These are phyloP conservation scores for Penicillium psychrofluorescens DNA, from an alignment of 495 filamentous ascomycete genomes.

Conservation along the genomic window DNA sequence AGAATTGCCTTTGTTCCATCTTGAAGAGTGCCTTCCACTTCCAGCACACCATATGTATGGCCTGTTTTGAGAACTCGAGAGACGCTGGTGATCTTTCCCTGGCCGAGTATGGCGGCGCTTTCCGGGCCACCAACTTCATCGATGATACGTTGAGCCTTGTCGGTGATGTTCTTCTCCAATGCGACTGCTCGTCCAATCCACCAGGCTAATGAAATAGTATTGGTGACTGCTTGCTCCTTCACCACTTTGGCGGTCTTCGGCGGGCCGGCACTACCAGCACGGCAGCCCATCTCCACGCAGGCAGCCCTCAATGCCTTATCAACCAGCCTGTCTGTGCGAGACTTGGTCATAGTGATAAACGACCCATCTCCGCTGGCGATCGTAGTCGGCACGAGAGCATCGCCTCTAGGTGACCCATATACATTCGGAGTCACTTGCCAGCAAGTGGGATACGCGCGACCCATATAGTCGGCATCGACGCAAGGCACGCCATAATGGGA, in stretches of 20 bases:
- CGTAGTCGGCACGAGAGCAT: slow-evolving; percentile 22
- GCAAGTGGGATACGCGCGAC: slow-evolving; percentile 24
- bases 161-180: slow-evolving; percentile 33
- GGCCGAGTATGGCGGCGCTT: slow-evolving; percentile 46
- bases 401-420: slow-evolving; percentile 17
- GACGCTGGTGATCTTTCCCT: slow-evolving; percentile 55
- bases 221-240: slow-evolving; percentile 21
- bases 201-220: slow-evolving; percentile 38
- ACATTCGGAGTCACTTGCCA: slow-evolving; percentile 27
- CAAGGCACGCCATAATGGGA: slow-evolving; percentile 20
- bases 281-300: slow-evolving; percentile 26
- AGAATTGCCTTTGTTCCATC: slow-evolving; percentile 28
- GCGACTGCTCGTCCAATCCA: slow-evolving; percentile 43
- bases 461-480: slow-evolving; percentile 34
- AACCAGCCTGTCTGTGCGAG: slow-evolving; percentile 26
- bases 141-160: slow-evolving; percentile 48
- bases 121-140: slow-evolving; percentile 46
- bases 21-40: slow-evolving; percentile 41
- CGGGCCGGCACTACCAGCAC: slow-evolving; percentile 21
- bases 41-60: slow-evolving; percentile 25
- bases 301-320: slow-evolving; percentile 23
- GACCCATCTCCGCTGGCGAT: slow-evolving; percentile 31
- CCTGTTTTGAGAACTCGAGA: slow-evolving; percentile 36
- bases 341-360: slow-evolving; percentile 26
- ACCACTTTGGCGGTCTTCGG: slow-evolving; percentile 23